Evolutionary conservation across 441 rosid species (phyloP), one percentile per base, ranked within the genome.

Genomic region (Jatropha multifida): DNA sequence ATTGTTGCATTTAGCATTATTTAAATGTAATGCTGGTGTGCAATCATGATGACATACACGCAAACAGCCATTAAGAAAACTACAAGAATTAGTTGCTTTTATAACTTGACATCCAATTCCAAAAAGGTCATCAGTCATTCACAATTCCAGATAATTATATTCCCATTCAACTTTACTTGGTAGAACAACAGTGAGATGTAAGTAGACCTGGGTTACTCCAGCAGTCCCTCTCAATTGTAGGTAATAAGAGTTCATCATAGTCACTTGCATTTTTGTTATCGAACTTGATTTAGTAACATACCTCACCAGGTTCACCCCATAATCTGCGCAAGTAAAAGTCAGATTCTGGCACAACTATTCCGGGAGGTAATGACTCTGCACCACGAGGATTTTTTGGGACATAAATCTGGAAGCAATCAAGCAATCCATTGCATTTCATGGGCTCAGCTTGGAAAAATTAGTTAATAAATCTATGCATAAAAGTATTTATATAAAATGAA

Each of bases 271-370:
- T 51, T 32, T 37, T 61, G 4, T 49, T 23, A 23, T 14, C 58
- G 52, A 40, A 44, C 46, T 60, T 17, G 54, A 44, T 4, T 44
- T 44, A 32, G 32, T 5, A 54, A 10, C 82, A 72, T 89, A 95
- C 99, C 89, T 93, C 96, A 85, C 78, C 83, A 54, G 99, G 99
- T 48, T 95, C 95, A 75, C 98, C 99, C 97, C 95, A 93, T 75
- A 95, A 86, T 84, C 97, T 89, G 62, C 92, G 96, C 83, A 89
- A 78, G 84, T 88, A 90, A 37, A 93, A 85, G 83, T 95, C 97
- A 6, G 97, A 80, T 82, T 90, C 85, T 23, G 96, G 70, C 70
- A 81, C 97, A 73, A 95, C 80, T 75, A 95, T 93, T 59, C 91
- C 94, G 11, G 97, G 96, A 78, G 98, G 99, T 69, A 95, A 85